These are phyloP conservation scores for Maudiozyma bulderi DNA, from an alignment of 805 yeast species.

Conservation along the genomic window DNA sequence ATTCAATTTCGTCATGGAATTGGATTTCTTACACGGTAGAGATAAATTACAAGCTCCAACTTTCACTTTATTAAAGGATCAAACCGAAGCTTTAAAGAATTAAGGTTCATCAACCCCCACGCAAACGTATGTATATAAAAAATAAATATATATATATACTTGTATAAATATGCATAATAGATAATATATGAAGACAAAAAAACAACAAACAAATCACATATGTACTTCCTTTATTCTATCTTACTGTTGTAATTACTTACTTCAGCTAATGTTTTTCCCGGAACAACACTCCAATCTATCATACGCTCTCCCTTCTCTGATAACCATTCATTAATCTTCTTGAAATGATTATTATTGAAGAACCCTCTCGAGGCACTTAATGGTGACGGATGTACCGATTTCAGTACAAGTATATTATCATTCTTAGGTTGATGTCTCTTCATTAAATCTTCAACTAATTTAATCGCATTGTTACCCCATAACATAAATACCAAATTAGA, in stretches of 20 bases:
- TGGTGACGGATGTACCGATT: conserved; percentile 91
- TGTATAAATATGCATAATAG: background rate
- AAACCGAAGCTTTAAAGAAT: conserved; percentile 42
- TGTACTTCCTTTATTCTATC: background rate
- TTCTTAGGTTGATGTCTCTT: background rate
- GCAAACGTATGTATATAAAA: background rate
- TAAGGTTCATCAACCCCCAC: conserved; percentile 1
- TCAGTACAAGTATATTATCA: conserved; percentile 42
- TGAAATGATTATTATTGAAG: conserved; percentile 68
- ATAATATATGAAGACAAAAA: background rate
- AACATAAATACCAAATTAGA: conserved; percentile 68
- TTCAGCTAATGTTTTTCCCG: conserved; percentile 19
- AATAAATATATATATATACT: conserved; percentile 1
- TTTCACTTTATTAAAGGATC: conserved; percentile 83
- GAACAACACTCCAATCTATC: conserved; percentile 59
- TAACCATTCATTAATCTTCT: conserved; percentile 71
- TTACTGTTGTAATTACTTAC: conserved; percentile 12
- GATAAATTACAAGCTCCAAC: conserved; percentile 76
- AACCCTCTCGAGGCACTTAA: conserved; percentile 78
- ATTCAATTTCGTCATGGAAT: conserved; percentile 85
- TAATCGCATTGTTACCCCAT: conserved; percentile 73
- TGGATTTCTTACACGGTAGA: conserved; percentile 90
- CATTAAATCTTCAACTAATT: conserved; percentile 39
- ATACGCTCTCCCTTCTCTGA: conserved; percentile 29
- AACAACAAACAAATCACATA: background rate